A percentile compares a stretch with the other conserved stretches of the same genome.
Conservation (phyloP, 2,329 filamentous ascomycete species). For the Biscogniauxia marginata region DNA sequence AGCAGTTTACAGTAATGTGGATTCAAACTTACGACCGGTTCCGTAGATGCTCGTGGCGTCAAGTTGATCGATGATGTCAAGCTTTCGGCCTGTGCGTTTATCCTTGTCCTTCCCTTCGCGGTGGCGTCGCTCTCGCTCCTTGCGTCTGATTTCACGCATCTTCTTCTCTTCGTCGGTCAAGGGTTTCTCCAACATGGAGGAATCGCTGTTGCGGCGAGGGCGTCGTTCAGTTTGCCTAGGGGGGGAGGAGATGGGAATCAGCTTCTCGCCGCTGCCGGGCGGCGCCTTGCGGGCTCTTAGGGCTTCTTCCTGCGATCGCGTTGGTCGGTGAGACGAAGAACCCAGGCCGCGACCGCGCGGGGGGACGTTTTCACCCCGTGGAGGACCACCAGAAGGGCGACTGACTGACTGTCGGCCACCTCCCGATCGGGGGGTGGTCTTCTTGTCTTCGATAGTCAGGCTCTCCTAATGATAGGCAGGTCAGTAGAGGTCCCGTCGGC, state of each 20-base stretch:
- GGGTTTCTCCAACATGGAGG: conserved; percentile 65
- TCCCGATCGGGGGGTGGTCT: conserved; percentile 28
- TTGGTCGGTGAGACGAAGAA: conserved; percentile 57
- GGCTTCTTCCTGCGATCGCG: conserved; percentile 66
- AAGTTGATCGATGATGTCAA: conserved; percentile 95
- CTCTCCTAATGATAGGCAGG: conserved; percentile 34
- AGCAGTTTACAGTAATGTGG: not conserved
- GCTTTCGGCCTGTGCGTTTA: conserved; percentile 44
- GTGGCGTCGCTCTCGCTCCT: conserved; percentile 51
- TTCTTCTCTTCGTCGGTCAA: conserved; percentile 61
- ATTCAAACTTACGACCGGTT: conserved; percentile 70
- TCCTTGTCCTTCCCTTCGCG: conserved; percentile 53
- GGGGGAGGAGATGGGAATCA: conserved; percentile 39
- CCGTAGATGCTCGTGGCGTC: conserved; percentile 97
- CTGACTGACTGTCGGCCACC: conserved; percentile 34
- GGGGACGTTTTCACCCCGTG: conserved; percentile 48
- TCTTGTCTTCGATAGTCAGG: conserved; percentile 61
- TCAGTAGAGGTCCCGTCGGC: no score
- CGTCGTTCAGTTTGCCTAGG: conserved; percentile 45
- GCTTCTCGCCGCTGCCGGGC: conserved; percentile 36
- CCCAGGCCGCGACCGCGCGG: conserved; percentile 43
- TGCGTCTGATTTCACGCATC: conserved; percentile 46
- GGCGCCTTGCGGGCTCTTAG: conserved; percentile 47
- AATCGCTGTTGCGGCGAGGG: conserved; percentile 75
- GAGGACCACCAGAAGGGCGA: conserved; percentile 41